Percentiles rank a stretch among this genome's conserved stretches.
Evolutionary conservation across 768 basidiomycete species (phyloP).

Genomic region (Amanita molliuscula): DNA sequence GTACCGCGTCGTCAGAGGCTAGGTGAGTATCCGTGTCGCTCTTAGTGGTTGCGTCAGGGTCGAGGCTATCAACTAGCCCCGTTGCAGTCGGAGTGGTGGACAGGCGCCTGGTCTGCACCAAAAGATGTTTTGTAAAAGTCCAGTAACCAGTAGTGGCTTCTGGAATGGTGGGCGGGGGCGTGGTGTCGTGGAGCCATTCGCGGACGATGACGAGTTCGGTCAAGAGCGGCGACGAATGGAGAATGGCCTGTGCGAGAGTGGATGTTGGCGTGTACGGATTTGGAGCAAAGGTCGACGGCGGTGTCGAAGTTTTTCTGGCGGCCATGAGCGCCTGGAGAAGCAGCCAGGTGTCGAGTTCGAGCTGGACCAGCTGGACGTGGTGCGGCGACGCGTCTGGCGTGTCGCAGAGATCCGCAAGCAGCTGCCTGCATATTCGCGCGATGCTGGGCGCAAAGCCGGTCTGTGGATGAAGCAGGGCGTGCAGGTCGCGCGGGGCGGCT

Average conservation of each 20-base stretch:
- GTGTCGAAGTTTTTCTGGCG: constrained; percentile 56
- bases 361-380: constrained; percentile 41
- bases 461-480: constrained; percentile 51
- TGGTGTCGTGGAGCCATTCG: constrained; percentile 83
- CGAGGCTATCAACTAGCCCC: constrained; percentile 45
- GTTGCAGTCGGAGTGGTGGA: constrained; percentile 32
- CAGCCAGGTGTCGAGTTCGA: constrained; percentile 79
- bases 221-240: constrained; percentile 57
- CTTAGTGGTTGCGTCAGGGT: constrained; percentile 69
- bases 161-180: constrained; percentile 45
- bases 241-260: constrained; percentile 63
- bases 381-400: constrained; percentile 2
- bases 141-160: constrained; percentile 78
- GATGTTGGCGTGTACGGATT: constrained; percentile 81
- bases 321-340: constrained; percentile 71
- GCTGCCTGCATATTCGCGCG: constrained; percentile 38
- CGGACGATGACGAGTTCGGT: constrained; percentile 71
- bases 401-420: neutral
- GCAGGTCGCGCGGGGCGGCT: constrained; percentile 52
- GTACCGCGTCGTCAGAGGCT: constrained; percentile 71
- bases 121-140: constrained; percentile 69
- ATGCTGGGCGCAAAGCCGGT: constrained; percentile 64
- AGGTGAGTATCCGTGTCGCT: constrained; percentile 42
- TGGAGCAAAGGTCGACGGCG: constrained; percentile 20
- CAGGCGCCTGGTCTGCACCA: constrained; percentile 54